These are phyloP conservation scores for Citrus glauca DNA, from an alignment of 345 rosid species.

Conservation along the genomic window DNA sequence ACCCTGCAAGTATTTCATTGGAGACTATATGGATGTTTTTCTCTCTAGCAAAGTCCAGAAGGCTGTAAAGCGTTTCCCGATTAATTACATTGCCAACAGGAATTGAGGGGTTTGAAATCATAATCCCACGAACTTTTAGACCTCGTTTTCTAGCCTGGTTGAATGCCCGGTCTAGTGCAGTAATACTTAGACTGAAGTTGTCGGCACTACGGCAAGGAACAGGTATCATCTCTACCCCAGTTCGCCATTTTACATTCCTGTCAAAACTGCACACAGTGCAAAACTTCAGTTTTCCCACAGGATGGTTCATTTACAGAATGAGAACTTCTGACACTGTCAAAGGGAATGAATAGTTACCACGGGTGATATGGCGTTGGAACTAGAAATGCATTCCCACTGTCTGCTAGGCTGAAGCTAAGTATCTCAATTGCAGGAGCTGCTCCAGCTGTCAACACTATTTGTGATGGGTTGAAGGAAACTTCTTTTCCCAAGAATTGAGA, in stretches of 20 bases:
- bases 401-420: slow-evolving; percentile 87
- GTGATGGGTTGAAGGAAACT: slow-evolving; percentile 60
- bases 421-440: slow-evolving; percentile 72
- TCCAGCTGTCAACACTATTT: slow-evolving; percentile 66
- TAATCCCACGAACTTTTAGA: slow-evolving; percentile 64
- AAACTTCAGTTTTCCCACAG: slow-evolving; percentile 14
- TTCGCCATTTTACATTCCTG: slow-evolving; percentile 80
- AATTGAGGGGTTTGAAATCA: slow-evolving; percentile 76
- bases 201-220: slow-evolving; percentile 89
- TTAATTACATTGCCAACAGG: slow-evolving; percentile 64
- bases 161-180: slow-evolving; percentile 78
- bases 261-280: slow-evolving; percentile 54
- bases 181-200: slow-evolving; percentile 57
- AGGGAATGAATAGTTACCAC: slow-evolving; percentile 35
- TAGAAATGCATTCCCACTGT: slow-evolving; percentile 89
- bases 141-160: slow-evolving; percentile 91
- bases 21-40: slow-evolving; percentile 82
- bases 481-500: slow-evolving; percentile 48
- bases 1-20: slow-evolving; percentile 70
- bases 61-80: slow-evolving; percentile 58
- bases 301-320: neutral
- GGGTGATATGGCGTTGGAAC: slow-evolving; percentile 87
- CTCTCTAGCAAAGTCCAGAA: slow-evolving; percentile 81
- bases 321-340: neutral
- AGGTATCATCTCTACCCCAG: slow-evolving; percentile 83